Percentiles rank a stretch among this genome's conserved stretches.
phyloP scores from a whole-genome alignment of 169 alveolate species.

The Eimeria tenella region DNA sequence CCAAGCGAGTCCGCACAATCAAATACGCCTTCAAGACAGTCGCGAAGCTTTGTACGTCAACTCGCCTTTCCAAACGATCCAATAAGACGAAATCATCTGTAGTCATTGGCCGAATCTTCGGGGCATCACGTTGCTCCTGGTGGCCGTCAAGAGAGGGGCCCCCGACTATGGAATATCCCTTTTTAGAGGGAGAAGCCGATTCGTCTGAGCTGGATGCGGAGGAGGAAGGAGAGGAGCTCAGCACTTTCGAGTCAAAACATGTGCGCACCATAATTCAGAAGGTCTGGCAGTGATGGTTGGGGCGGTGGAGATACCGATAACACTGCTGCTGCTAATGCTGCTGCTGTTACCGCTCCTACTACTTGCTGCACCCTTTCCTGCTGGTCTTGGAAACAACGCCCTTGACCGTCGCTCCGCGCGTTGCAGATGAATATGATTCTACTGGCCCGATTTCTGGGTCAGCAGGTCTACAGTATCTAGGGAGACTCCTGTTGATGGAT shows the following conservation, averaged over 20 bases:
- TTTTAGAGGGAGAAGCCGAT: neutral
- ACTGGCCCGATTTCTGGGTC: no score
- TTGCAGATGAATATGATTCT: no score
- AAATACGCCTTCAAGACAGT: slow-evolving; percentile 74
- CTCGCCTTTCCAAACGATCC: slow-evolving; percentile 65
- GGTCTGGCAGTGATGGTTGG: no score
- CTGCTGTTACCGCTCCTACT: no score
- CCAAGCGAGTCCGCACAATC: slow-evolving; percentile 50
- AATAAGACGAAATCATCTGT: slow-evolving; percentile 24
- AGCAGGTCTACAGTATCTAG: no score
- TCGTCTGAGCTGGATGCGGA: neutral
- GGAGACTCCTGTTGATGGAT: no score
- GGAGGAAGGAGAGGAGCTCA: neutral
- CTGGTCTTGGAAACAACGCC: no score
- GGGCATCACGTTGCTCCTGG: neutral
- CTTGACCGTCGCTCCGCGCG: no score
- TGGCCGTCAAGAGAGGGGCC: neutral
- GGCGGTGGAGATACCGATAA: no score
- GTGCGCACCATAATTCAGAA: slow-evolving; percentile 38
- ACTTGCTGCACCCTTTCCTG: no score
- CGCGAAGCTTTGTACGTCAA: slow-evolving; percentile 66
- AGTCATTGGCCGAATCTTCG: slow-evolving; percentile 67
- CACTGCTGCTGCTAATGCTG: no score
- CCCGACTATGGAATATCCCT: neutral
- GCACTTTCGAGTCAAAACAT: slow-evolving; percentile 21